phyloP scores from a whole-genome alignment of 1,284 basidiomycete genomes.

The Moesziomyces globuligerus region DNA sequence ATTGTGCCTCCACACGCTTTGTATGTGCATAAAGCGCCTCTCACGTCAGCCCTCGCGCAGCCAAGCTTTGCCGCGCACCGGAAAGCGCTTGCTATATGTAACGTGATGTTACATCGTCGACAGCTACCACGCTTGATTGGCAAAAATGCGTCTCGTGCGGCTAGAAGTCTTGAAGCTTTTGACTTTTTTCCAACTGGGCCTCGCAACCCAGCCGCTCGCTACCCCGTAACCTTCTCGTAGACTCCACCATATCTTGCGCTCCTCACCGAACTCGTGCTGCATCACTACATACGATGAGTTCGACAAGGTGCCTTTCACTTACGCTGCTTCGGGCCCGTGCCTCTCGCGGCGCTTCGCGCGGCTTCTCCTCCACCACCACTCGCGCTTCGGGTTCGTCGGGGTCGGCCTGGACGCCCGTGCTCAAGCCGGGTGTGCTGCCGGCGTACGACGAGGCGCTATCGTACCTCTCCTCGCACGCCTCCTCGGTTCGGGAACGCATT shows the following conservation, averaged over 20 bases:
- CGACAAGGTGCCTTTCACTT: conserved; percentile 6
- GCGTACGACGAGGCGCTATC: conserved; percentile 84
- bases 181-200: conserved; percentile 5
- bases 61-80: too few species aligned
- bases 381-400: conserved; percentile 5
- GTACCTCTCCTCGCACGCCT: conserved; percentile 72
- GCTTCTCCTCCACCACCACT: conserved; percentile 10
- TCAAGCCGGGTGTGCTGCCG: conserved; percentile 76
- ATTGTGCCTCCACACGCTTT: not conserved
- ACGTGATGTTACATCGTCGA: not conserved
- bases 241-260: not conserved
- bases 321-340: conserved; percentile 3
- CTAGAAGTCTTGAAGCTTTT: conserved; percentile 17
- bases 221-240: not conserved
- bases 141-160: conserved; percentile 20
- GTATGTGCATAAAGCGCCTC: not conserved
- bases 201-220: too few species aligned
- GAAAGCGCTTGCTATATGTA: not conserved
- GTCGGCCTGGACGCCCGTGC: conserved; percentile 69
- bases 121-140: too few species aligned
- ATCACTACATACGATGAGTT: not conserved
- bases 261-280: not conserved
- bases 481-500: conserved; percentile 71
- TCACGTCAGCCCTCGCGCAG: not conserved
- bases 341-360: not conserved